phyloP scores from a whole-genome alignment of 176 grass and related monocot genomes.

The Hordeum marinum region DNA sequence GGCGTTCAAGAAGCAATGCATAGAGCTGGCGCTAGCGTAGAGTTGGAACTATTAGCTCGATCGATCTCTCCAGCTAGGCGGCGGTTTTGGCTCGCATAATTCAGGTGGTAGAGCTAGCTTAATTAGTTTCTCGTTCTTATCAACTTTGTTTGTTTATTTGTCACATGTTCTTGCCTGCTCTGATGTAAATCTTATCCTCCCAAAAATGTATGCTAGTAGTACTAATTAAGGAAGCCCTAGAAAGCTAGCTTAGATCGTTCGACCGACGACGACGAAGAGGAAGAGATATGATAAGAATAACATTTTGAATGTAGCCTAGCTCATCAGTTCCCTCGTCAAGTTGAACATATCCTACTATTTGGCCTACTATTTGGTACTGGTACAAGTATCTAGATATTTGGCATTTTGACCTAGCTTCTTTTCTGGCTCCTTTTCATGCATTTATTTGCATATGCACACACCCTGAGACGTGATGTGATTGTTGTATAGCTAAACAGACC shows the following conservation, averaged over 20 bases:
- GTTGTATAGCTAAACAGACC: neutral
- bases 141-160: slow-evolving; percentile 26
- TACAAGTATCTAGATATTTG: neutral
- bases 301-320: neutral
- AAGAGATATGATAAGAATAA: neutral
- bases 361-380: no score
- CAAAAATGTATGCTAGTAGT: slow-evolving; percentile 1
- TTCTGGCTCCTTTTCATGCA: neutral
- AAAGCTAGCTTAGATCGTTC: slow-evolving; percentile 1
- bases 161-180: slow-evolving; percentile 17
- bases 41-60: neutral
- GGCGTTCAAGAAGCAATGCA: slow-evolving; percentile 71
- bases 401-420: neutral
- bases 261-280: neutral
- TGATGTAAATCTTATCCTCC: slow-evolving; percentile 37
- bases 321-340: neutral
- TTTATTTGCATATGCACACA: neutral
- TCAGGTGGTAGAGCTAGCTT: slow-evolving; percentile 18
- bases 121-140: neutral
- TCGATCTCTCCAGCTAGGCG: slow-evolving; percentile 1
- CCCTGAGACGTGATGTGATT: neutral
- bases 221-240: slow-evolving; percentile 22
- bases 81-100: slow-evolving; percentile 6
- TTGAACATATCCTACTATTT: no score
- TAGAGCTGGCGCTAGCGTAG: slow-evolving; percentile 43